Base-by-base conservation (phyloP, 2,329 filamentous ascomycete genomes). In the Ophiostoma ulmi region DNA sequence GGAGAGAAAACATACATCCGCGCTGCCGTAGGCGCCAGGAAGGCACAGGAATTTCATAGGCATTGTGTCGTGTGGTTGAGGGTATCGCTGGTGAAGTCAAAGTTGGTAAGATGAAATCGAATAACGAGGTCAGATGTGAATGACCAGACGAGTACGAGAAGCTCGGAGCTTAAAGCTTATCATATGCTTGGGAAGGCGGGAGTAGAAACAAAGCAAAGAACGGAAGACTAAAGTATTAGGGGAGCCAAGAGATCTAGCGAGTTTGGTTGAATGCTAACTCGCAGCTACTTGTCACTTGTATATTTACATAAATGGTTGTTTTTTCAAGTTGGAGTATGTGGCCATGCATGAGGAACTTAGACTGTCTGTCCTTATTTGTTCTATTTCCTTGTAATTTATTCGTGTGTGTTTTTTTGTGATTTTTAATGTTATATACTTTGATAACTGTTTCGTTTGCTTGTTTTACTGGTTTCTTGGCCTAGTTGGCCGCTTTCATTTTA, bases 1-100 rank as follows among this genome's bases (percentile, higher is more conserved):
- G 70, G 2, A 20, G 31, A 31, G 2, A 78, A 20, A 70, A 78
- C 82, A 79, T 77, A 85, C 84, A 74, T 83, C 81, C 68, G 85
- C 82, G 78, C 84, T 87, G 70, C 86, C 85, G 76, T 84, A 87
- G 31, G 86, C 84, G 73, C 86, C 86, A 44, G 85, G 85, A 10
- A 88, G 80, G 76, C 86, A 88, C 41, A 88, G 77, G 69, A 87
- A 84, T 75, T 80, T 85, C 85, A 88, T 87, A 26, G 44, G 44
- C 44, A 48, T 48, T n/a, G 13, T 63, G 58, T 7, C 5, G 22
- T 52, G 58, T 31, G 26, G 35, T 4, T 13, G 17, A 11, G 13
- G 14, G 22, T 6, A 26, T 14, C 31, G 26, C 10, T 58, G 22
- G n/a, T 10, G 17, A 35, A 35, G 2, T 13, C 13, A 22, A 63